These are phyloP conservation scores for Xenoacremonium recifei DNA, from an alignment of 2,329 filamentous ascomycete species.

Conservation along the genomic window DNA sequence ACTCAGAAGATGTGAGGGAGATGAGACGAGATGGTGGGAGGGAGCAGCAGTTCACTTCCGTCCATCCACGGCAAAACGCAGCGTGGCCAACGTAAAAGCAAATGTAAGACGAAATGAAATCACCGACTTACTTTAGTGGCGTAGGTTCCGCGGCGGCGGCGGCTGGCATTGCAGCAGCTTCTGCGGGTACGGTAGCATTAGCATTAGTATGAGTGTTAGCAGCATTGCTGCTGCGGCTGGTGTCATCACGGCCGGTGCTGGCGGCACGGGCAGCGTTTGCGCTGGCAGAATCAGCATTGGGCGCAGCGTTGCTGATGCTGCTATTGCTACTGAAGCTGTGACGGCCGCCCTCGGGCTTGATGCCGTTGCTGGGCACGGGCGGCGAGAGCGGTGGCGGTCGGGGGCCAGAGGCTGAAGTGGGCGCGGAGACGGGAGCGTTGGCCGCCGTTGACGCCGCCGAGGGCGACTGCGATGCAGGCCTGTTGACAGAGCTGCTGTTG, in stretches of 20 bases:
- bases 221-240: constrained; percentile 6
- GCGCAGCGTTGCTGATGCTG: constrained; percentile 8
- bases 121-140: constrained; percentile 10
- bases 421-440: neutral
- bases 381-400: too few relatives aligned
- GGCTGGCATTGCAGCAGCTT: constrained; percentile 4
- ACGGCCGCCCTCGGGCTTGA: constrained; percentile 14
- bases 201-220: neutral
- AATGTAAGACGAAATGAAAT: neutral
- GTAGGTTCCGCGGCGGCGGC: constrained; percentile 1
- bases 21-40: neutral
- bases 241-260: constrained; percentile 9
- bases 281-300: constrained; percentile 7
- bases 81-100: neutral
- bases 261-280: constrained; percentile 4
- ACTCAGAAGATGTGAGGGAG: neutral
- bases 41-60: too few relatives aligned
- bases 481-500: too few relatives aligned
- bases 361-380: constrained; percentile 9
- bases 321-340: constrained; percentile 11
- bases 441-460: neutral
- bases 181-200: constrained; percentile 1
- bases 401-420: constrained; percentile 13
- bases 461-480: neutral
- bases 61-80: too few relatives aligned